Evolutionary conservation across 164 flowering plant species (phyloP).

Genomic region (Berberis thunbergii): DNA sequence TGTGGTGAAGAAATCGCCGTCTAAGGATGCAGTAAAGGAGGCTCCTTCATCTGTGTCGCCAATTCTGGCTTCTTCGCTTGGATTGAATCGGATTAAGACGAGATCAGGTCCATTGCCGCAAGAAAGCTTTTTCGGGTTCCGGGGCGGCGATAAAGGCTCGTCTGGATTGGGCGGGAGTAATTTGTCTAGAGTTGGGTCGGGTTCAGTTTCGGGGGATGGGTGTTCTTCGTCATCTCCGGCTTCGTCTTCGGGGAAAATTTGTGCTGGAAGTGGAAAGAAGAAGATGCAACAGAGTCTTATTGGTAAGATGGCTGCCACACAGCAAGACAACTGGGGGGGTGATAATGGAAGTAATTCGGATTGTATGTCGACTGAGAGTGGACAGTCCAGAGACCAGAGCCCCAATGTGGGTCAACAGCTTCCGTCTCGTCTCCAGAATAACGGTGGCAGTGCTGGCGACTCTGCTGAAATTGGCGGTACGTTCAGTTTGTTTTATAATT

Average conservation of each 20-base stretch:
- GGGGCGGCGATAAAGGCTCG: slow-evolving; percentile 35
- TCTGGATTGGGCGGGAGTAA: slow-evolving; percentile 52
- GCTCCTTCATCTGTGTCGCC: slow-evolving; percentile 39
- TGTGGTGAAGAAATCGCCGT: slow-evolving; percentile 3
- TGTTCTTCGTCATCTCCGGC: slow-evolving; percentile 5
- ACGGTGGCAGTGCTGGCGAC: slow-evolving; percentile 7
- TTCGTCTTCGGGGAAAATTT: slow-evolving; percentile 13
- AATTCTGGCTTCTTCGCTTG: slow-evolving; percentile 75
- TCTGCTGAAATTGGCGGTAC: slow-evolving; percentile 18
- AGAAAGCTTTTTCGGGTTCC: slow-evolving; percentile 74
- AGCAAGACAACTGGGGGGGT: slow-evolving; percentile 12
- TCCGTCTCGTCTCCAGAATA: slow-evolving; percentile 36
- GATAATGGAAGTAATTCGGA: slow-evolving; percentile 41
- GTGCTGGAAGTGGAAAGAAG: slow-evolving; percentile 28
- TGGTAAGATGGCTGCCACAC: slow-evolving; percentile 8
- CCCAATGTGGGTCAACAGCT: slow-evolving; percentile 27
- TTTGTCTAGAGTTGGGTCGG: slow-evolving; percentile 35
- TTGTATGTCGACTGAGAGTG: slow-evolving; percentile 42
- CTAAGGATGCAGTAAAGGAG: slow-evolving; percentile 15
- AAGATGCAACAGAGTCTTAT: slow-evolving; percentile 20
- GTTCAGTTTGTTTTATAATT: not conserved
- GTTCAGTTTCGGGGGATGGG: not conserved
- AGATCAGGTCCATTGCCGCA: slow-evolving; percentile 95
- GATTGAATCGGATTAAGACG: slow-evolving; percentile 86
- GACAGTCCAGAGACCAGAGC: slow-evolving; percentile 45